Evolutionary conservation across 2,329 filamentous ascomycete species (phyloP), one percentile per base, ranked within the genome.

Genomic region (Hirsutella rhossiliensis): DNA sequence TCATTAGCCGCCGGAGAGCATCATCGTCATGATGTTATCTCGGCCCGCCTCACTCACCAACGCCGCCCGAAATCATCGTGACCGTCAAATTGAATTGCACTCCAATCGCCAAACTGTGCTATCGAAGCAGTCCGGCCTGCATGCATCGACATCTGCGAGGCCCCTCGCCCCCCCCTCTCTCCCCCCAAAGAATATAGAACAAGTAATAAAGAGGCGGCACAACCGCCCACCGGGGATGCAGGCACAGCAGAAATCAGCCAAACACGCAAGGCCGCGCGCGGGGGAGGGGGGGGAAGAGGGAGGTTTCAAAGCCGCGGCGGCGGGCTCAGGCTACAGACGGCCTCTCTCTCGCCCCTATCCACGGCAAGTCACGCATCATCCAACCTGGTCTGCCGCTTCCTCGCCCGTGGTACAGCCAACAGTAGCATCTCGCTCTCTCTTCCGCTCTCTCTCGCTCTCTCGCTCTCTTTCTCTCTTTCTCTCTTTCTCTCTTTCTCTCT

Each of bases 41-140:
- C n/a, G n/a, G n/a, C n/a, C n/a, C n/a, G n/a, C n/a, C n/a, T n/a
- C n/a, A n/a, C n/a, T n/a, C n/a, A n/a, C n/a, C n/a, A n/a, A n/a
- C n/a, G n/a, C n/a, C n/a, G n/a, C n/a, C n/a, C n/a, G n/a, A n/a
- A n/a, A 27, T 27, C 23, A 27, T 9, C 23, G 5, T 6, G 23
- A 27, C 23, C 5, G 23, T 27, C 23, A 27, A 27, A 27, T 27
- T 5, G 11, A 65, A 67, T 65, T 67, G 60, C 67, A 71, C 34
- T 37, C 34, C 34, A 37, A 18, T 71, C 67, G 68, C 68, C 68
- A 66, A 67, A 67, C 58, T 61, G 63, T 67, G 67, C 66, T 68
- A 69, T 69, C 62, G 56, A 68, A 65, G 57, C 54, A 61, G 58
- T 58, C 57, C 58, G 57, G 55, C 56, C 56, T 58, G 58, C 54